These are phyloP conservation scores for Blastocystis sp. DNA, from an alignment of 352 stramenopile genomes.

Conservation along the genomic window DNA sequence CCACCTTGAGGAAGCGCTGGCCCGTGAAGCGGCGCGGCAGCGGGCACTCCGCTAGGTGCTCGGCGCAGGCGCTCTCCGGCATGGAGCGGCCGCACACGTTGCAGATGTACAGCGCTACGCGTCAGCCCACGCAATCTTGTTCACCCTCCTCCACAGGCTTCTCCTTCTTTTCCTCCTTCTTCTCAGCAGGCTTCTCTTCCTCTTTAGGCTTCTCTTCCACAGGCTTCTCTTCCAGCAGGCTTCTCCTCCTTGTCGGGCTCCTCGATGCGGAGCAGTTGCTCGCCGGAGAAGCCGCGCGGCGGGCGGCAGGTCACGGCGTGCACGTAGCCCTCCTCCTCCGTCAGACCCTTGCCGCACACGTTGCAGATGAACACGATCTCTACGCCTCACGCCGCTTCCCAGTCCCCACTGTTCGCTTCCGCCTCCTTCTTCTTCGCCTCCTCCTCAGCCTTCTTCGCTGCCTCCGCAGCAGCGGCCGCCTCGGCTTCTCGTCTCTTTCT, in stretches of 20 bases:
- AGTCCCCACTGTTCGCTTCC: not conserved
- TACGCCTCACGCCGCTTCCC: not conserved
- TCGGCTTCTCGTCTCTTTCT: not conserved
- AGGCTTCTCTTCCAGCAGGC: not conserved
- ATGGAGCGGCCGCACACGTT: conserved; percentile 25
- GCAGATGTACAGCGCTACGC: not conserved
- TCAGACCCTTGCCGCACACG: conserved; percentile 29
- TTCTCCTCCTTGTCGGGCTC: not conserved
- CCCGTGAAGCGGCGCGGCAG: conserved; percentile 7
- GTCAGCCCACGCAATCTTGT: not conserved
- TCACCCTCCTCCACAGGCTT: not conserved
- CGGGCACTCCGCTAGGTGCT: not conserved
- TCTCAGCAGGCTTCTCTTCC: not conserved
- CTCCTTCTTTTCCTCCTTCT: not conserved
- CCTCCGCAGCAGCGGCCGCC: too few relatives aligned
- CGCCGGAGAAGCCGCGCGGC: not conserved
- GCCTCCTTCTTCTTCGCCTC: not conserved
- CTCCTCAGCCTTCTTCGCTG: not conserved
- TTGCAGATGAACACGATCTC: conserved; percentile 49
- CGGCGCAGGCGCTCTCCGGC: not conserved
- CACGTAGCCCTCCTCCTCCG: conserved; percentile 32
- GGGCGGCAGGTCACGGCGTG: conserved; percentile 14
- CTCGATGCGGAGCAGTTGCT: conserved; percentile 38
- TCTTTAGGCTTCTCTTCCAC: not conserved
- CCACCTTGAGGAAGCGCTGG: conserved; percentile 34